Evolutionary conservation across 2,329 filamentous ascomycete genomes (phyloP).

Genomic region (Cadophora luteo-olivacea): DNA sequence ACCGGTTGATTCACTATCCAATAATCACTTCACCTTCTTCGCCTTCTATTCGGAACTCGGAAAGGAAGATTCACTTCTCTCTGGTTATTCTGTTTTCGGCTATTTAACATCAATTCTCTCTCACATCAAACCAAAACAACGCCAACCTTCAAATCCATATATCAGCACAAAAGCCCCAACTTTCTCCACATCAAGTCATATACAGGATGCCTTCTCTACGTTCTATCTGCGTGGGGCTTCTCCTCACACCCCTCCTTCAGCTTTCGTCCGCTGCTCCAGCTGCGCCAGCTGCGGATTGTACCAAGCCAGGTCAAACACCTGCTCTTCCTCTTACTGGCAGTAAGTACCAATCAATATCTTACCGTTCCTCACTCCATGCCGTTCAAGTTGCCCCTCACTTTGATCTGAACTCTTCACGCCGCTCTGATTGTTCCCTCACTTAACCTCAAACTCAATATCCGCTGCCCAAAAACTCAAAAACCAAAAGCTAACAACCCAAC

Average conservation of each 20-base stretch:
- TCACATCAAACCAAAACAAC: conserved; percentile 10
- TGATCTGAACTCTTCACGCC: conserved; percentile 22
- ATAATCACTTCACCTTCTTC: conserved; percentile 16
- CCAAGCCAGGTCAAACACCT: conserved; percentile 24
- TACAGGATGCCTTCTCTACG: conserved; percentile 39
- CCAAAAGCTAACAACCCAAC: not conserved
- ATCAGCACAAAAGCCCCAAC: not conserved
- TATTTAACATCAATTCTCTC: conserved; percentile 19
- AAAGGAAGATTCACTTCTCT: conserved; percentile 2
- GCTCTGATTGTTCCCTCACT: conserved; percentile 33
- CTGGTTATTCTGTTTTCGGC: not conserved
- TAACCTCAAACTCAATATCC: conserved; percentile 18
- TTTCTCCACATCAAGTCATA: not conserved
- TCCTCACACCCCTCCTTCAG: conserved; percentile 33
- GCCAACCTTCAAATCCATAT: conserved; percentile 3
- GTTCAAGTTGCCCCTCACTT: not conserved
- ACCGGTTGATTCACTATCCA: conserved; percentile 27
- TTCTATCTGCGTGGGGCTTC: conserved; percentile 34
- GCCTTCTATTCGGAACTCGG: not conserved
- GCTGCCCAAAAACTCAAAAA: not conserved
- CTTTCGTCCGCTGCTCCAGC: conserved; percentile 33
- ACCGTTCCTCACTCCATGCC: not conserved
- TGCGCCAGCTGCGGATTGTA: conserved; percentile 11
- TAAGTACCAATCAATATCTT: conserved; percentile 25
- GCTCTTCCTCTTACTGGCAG: conserved; percentile 36